Evolutionary conservation across 2,329 filamentous ascomycete genomes (phyloP).

Genomic region (Pestalotiopsis sp.): DNA sequence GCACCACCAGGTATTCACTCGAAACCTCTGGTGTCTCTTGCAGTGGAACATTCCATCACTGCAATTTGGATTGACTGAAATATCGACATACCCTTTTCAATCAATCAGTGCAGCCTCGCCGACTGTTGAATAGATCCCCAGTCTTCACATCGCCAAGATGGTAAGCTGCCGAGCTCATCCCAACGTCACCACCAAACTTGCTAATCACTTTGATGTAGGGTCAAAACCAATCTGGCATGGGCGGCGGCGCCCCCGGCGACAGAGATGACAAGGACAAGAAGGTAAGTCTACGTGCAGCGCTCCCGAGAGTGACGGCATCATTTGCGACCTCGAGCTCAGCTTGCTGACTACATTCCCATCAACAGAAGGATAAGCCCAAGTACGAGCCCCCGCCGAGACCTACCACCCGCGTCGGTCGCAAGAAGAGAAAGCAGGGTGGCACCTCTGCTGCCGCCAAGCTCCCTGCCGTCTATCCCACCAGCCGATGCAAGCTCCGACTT

Average conservation of each 20-base stretch:
- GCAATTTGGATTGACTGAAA: background rate
- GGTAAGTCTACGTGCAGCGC: conserved; percentile 49
- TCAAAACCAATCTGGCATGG: conserved; percentile 87
- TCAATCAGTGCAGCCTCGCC: background rate
- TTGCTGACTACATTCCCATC: conserved; percentile 5
- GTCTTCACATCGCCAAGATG: conserved; percentile 11
- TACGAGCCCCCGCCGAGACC: conserved; percentile 98
- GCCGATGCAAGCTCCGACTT: conserved; percentile 95
- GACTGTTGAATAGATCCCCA: background rate
- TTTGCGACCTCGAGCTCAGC: conserved; percentile 3
- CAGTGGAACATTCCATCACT: background rate
- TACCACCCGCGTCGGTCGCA: conserved; percentile 93
- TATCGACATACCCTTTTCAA: background rate
- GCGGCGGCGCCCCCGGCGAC: conserved; percentile 73
- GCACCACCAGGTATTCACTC: background rate
- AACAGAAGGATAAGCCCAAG: conserved; percentile 98
- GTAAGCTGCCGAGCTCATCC: background rate
- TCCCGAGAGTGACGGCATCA: background rate
- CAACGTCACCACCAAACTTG: background rate
- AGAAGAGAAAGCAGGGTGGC: conserved; percentile 96
- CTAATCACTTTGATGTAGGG: conserved; percentile 53
- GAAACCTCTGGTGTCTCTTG: background rate
- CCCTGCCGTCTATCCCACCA: conserved; percentile 90
- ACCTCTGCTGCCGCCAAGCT: conserved; percentile 95
- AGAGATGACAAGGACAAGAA: conserved; percentile 94